Evolutionary conservation across 225 moss, liverwort and hornwort genomes (phyloP), one percentile per base, ranked within the genome.

Genomic region (Sphagnum contortum): DNA sequence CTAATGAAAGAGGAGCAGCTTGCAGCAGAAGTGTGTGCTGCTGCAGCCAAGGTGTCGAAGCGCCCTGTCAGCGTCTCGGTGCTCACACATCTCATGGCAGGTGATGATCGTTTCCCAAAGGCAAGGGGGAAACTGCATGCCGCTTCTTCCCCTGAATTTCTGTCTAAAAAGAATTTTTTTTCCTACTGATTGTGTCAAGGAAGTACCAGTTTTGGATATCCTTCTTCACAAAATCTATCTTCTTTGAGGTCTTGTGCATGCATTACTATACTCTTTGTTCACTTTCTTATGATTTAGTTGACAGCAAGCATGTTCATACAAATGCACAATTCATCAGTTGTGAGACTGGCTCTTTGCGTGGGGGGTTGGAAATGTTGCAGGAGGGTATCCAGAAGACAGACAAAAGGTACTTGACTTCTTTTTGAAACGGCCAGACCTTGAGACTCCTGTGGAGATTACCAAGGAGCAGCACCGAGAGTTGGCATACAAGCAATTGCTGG

Each of bases 391-490:
- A 72, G 80, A 73, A 59, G 83, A 87, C 62, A 91, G 81, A 72
- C 83, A 91, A 61, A 86, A 77, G 64, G 77, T 91, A 44, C 88
- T 78, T 60, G 74, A 64, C 66, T 91, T 88, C 66, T 91, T 88
- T 64, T 64, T 73, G 49, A 73, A 44, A 44, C 79, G 88, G 44
- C 83, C 86, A 61, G 90, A 91, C 64, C 82, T 91, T 72, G 77
- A 81, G 72, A 91, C 88, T 61, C 90, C 90, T 29, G 76, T 91
- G 54, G 90, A 91, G 72, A 74, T 91, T 72, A 66, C 71, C 47
- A 91, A 91, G 72, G 81, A 68, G 54, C 83, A 81, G 57, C 88
- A 88, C 74, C 80, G 90, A 47, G 90, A 91, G 64, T 62, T 91
- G n/a, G 88, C 74, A 47, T 85, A 66, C 70, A 77, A 78, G 77